Base-by-base conservation (phyloP, 331 rosid genomes). In the Malus hybrid region DNA sequence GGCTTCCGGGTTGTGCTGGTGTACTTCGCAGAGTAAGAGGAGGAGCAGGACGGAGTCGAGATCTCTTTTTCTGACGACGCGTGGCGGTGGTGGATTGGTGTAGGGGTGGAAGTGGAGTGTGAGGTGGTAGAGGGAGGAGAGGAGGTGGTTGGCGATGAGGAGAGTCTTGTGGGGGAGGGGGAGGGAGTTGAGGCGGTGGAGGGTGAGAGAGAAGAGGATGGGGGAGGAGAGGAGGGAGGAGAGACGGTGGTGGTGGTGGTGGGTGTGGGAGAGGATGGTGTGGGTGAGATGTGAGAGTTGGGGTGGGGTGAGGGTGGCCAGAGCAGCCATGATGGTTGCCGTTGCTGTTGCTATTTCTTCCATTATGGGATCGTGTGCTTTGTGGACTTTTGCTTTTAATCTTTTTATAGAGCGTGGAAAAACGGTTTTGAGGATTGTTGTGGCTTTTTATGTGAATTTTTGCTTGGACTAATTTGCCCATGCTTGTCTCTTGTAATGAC, bases 141-240 rank as follows among this genome's bases (percentile, higher is more conserved):
- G 93, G 73, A 93, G 90, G 83, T 90, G 86, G 74, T 87, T 87
- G 7, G 96, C 84, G 34, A 93, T 80, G 82, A 91, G 93, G 81
- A 84, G 82, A 52, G 92, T 69, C 77, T 93, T 93, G 73, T 82
- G 81, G 24, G 79, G 76, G 67, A 93, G 91, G 18, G 97, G 82
- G 72, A 91, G 89, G 32, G 82, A 70, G 83, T 88, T 87, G 69
- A 93, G 97, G 77, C 84, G 85, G 63, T 73, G 93, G 67, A 93
- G 89, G 34, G 93, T 84, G 70, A 87, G 75, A 16, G 94, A 82
- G 66, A 90, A 91, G 75, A 87, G 93, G 12, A 87, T 50, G 2
- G 90, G 94, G 11, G 91, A 88, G 18, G 93, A 87, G 77, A 93
- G 96, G 79, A 93, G 60, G 76, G 84, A 9, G 52, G 93, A 39